Percentiles rank a stretch among this genome's conserved stretches.
Conservation (phyloP, 805 yeast species). For the Wickerhamiella hasegawae region DNA sequence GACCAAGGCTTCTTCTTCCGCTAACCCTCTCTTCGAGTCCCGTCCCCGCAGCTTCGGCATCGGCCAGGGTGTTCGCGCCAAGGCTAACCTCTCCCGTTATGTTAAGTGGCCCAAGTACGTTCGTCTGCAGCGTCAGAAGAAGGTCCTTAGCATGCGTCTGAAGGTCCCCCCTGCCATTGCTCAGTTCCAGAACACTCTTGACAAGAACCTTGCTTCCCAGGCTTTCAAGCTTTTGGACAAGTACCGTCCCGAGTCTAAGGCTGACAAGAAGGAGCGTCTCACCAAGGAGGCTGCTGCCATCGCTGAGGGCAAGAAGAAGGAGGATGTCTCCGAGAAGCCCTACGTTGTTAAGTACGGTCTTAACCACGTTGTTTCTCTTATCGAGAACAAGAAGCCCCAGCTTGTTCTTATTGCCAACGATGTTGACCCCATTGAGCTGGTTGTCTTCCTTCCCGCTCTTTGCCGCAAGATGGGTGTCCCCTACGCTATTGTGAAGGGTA, state of each 20-base stretch:
- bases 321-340: constrained; percentile 95
- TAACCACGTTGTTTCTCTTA: constrained; percentile 93
- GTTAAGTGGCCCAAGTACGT: constrained; percentile 99
- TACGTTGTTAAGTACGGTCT: constrained; percentile 95
- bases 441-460: constrained; percentile 93
- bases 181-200: constrained; percentile 90
- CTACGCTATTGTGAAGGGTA: constrained; percentile 95
- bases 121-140: constrained; percentile 97
- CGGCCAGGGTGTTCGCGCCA: constrained; percentile 90
- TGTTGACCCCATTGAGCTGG: constrained; percentile 98
- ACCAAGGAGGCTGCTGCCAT: constrained; percentile 95
- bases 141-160: constrained; percentile 85
- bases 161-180: constrained; percentile 98
- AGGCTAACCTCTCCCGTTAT: constrained; percentile 89
- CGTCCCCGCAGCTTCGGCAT: constrained; percentile 90
- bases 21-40: constrained; percentile 76
- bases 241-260: constrained; percentile 95
- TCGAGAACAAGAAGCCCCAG: constrained; percentile 98
- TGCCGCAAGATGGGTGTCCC: constrained; percentile 99
- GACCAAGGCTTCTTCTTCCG: constrained; percentile 32
- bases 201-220: constrained; percentile 97
- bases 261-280: constrained; percentile 98
- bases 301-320: constrained; percentile 94
- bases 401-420: constrained; percentile 96
- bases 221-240: constrained; percentile 95